These are phyloP conservation scores for Adansonia gregorii DNA, from an alignment of 441 rosid genomes.

Conservation along the genomic window DNA sequence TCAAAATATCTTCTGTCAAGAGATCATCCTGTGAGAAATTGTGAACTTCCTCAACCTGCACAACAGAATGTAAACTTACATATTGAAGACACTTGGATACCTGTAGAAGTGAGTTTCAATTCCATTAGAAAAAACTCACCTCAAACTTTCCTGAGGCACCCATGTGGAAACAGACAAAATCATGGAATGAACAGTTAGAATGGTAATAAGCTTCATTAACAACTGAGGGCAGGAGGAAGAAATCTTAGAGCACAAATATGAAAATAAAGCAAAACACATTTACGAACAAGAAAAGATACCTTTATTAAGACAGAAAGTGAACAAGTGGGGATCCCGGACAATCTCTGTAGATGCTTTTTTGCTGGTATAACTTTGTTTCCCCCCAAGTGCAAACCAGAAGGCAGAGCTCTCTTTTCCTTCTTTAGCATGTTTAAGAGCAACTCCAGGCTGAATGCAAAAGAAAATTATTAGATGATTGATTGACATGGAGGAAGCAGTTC, in stretches of 20 bases:
- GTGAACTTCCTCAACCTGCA: slow-evolving; percentile 88
- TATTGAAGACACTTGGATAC: slow-evolving; percentile 19
- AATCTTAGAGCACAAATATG: neutral
- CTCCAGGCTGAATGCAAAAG: slow-evolving; percentile 68
- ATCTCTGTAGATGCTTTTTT: slow-evolving; percentile 64
- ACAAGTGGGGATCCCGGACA: slow-evolving; percentile 88
- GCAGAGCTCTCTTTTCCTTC: slow-evolving; percentile 99
- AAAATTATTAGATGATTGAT: slow-evolving; percentile 25
- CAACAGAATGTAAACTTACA: slow-evolving; percentile 31
- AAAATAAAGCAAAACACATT: slow-evolving; percentile 19
- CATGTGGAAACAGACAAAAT: slow-evolving; percentile 44
- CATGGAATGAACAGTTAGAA: slow-evolving; percentile 53
- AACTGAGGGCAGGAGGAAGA: slow-evolving; percentile 13
- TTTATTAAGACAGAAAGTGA: slow-evolving; percentile 65
- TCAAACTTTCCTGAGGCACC: slow-evolving; percentile 81
- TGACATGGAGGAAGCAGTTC: neutral
- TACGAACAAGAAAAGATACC: slow-evolving; percentile 49
- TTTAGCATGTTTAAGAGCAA: slow-evolving; percentile 82
- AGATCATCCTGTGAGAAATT: slow-evolving; percentile 95
- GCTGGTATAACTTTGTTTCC: slow-evolving; percentile 88
- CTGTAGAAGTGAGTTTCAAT: slow-evolving; percentile 23
- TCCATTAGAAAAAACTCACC: slow-evolving; percentile 56
- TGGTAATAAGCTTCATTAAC: slow-evolving; percentile 29
- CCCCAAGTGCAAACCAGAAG: slow-evolving; percentile 98
- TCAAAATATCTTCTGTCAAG: slow-evolving; percentile 87